These are phyloP conservation scores for Schizophyllum commune DNA, from an alignment of 1,284 basidiomycete genomes.

Conservation along the genomic window DNA sequence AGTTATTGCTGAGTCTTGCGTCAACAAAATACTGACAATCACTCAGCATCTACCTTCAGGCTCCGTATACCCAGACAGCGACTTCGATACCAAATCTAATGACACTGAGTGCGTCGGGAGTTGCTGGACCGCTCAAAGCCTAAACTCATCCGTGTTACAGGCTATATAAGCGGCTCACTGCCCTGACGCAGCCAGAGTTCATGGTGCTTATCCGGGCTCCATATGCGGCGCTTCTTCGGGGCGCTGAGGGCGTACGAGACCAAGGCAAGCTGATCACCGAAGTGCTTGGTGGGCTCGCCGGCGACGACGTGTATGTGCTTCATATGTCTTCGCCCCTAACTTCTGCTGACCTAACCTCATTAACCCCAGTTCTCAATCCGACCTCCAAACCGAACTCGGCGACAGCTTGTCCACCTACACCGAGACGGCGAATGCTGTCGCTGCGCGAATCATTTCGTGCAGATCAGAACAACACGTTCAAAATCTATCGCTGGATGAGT, in stretches of 20 bases:
- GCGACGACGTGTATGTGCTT: slow-evolving; percentile 25
- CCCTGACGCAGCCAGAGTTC: slow-evolving; percentile 67
- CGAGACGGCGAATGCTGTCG: slow-evolving; percentile 56
- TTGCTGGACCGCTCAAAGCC: background rate
- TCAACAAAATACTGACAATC: background rate
- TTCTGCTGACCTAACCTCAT: background rate
- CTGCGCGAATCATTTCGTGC: slow-evolving; percentile 30
- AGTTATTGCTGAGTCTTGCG: slow-evolving; percentile 17
- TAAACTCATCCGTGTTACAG: slow-evolving; percentile 12
- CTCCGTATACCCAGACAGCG: background rate
- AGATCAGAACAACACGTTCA: slow-evolving; percentile 72
- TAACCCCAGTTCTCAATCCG: slow-evolving; percentile 22
- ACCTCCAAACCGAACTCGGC: slow-evolving; percentile 50
- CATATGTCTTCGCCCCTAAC: slow-evolving; percentile 5
- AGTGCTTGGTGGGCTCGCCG: slow-evolving; percentile 34
- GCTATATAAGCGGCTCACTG: slow-evolving; percentile 53
- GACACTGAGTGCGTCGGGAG: background rate
- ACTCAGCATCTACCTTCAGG: background rate
- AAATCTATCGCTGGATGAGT: slow-evolving; percentile 59
- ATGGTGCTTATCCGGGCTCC: slow-evolving; percentile 54
- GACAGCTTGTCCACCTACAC: slow-evolving; percentile 77
- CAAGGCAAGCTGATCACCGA: slow-evolving; percentile 59
- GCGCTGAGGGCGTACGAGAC: slow-evolving; percentile 64
- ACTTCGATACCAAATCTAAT: background rate
- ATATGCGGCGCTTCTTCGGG: slow-evolving; percentile 60